Conservation (phyloP, 176 grass and related monocot genomes). For the Oryza longistaminata region DNA sequence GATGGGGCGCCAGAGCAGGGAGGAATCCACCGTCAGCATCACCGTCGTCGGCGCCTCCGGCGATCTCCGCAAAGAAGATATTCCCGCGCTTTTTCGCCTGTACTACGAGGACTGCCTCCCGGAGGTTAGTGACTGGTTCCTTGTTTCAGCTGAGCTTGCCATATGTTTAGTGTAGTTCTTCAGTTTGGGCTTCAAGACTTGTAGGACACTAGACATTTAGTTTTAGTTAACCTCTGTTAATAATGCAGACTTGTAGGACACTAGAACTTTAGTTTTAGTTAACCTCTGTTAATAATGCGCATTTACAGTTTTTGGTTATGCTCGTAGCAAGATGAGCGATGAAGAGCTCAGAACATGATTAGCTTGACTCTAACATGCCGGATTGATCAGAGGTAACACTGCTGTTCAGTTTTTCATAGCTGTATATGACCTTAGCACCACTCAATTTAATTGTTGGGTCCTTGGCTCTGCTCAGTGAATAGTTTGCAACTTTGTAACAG, state of each 20-base stretch:
- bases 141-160: not conserved
- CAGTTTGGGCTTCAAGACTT: not conserved
- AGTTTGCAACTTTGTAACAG: not conserved
- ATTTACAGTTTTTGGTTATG: constrained; percentile 94
- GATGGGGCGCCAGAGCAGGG: constrained; percentile 32
- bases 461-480: not conserved
- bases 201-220: not conserved
- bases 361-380: constrained; percentile 81
- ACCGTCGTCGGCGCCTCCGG: constrained; percentile 96
- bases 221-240: constrained; percentile 38
- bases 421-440: too few species aligned
- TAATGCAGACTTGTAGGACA: constrained; percentile 26
- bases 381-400: constrained; percentile 71
- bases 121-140: constrained; percentile 46
- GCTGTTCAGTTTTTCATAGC: not conserved
- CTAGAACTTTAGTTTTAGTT: constrained; percentile 21
- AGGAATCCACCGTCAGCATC: constrained; percentile 71
- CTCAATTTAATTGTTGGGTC: not conserved
- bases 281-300: constrained; percentile 53
- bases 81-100: constrained; percentile 91
- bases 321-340: constrained; percentile 83
- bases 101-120: constrained; percentile 88
- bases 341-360: constrained; percentile 83
- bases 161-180: not conserved
- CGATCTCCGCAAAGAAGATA: constrained; percentile 92